These are phyloP conservation scores for Ajuga chamaepitys DNA, from an alignment of 257 asterid species.

Conservation along the genomic window DNA sequence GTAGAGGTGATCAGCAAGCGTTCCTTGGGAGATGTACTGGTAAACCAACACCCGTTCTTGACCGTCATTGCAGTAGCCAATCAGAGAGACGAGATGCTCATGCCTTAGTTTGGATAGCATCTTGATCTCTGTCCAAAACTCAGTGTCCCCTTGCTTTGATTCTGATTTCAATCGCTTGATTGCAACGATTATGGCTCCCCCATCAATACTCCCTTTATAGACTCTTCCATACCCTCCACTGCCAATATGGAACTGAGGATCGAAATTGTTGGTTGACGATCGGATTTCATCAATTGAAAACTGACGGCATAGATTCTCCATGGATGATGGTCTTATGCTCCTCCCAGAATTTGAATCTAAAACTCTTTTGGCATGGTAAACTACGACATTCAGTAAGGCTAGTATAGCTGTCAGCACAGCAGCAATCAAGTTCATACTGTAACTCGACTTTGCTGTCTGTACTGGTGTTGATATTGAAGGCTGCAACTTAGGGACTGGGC, in stretches of 20 bases:
- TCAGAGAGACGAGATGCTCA: conserved; percentile 52
- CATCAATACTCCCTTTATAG: conserved; percentile 48
- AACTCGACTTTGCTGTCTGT: conserved; percentile 12
- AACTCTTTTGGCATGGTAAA: conserved; percentile 32
- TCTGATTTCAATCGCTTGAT: conserved; percentile 39
- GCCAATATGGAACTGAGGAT: conserved; percentile 40
- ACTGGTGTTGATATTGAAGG: conserved; percentile 9
- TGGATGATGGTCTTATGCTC: conserved; percentile 15
- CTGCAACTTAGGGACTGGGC: neutral
- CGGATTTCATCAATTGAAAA: conserved; percentile 56
- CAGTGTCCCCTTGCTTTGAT: conserved; percentile 51
- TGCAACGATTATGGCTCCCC: conserved; percentile 45
- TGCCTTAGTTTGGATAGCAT: conserved; percentile 55
- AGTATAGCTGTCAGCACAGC: conserved; percentile 28
- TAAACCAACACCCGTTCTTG: conserved; percentile 48
- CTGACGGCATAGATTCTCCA: conserved; percentile 35
- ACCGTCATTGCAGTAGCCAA: conserved; percentile 64
- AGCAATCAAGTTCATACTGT: conserved; percentile 19
- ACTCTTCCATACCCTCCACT: conserved; percentile 72
- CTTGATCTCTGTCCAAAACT: conserved; percentile 55
- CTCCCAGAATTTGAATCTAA: conserved; percentile 28
- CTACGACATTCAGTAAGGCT: conserved; percentile 33
- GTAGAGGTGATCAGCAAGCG: conserved; percentile 51
- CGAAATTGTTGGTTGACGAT: conserved; percentile 41
- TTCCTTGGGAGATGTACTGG: conserved; percentile 49